phyloP scores from a whole-genome alignment of 306 rosid genomes.

The Ochetophila trinervis region DNA sequence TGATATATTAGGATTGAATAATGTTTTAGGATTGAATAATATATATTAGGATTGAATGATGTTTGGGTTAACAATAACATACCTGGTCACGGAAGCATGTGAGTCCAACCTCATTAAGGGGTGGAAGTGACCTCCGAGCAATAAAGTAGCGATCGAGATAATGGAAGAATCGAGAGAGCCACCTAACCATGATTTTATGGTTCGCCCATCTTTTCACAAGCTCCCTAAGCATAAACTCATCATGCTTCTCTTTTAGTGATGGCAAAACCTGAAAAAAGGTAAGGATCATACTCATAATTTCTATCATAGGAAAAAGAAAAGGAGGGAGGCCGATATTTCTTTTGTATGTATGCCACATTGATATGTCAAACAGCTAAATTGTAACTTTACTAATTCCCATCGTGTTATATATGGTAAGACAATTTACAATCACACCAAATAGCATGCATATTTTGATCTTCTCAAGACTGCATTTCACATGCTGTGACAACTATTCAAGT shows the following conservation, averaged over 20 bases:
- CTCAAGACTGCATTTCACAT: not conserved
- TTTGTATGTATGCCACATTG: too few species aligned
- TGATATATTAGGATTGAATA: not conserved
- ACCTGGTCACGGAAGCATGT: slow-evolving; percentile 67
- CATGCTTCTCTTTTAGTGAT: slow-evolving; percentile 65
- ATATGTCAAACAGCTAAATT: too few species aligned
- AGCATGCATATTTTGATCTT: too few species aligned
- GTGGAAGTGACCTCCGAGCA: slow-evolving; percentile 49
- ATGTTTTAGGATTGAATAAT: too few species aligned
- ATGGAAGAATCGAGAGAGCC: slow-evolving; percentile 59
- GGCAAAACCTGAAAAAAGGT: slow-evolving; percentile 55
- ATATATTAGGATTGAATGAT: too few species aligned
- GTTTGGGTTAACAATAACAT: slow-evolving; percentile 21
- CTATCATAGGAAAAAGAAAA: too few species aligned
- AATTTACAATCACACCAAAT: too few species aligned
- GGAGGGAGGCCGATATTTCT: too few species aligned
- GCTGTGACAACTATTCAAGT: slow-evolving; percentile 9
- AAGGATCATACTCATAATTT: too few species aligned
- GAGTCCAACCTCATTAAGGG: slow-evolving; percentile 58
- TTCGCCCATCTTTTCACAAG: slow-evolving; percentile 77
- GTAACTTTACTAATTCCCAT: too few species aligned
- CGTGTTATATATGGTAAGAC: too few species aligned
- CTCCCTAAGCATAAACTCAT: slow-evolving; percentile 62
- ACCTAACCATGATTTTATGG: slow-evolving; percentile 68
- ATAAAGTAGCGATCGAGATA: slow-evolving; percentile 56